Conservation (phyloP, 352 stramenopile genomes). For the Pythium plurisporium region DNA sequence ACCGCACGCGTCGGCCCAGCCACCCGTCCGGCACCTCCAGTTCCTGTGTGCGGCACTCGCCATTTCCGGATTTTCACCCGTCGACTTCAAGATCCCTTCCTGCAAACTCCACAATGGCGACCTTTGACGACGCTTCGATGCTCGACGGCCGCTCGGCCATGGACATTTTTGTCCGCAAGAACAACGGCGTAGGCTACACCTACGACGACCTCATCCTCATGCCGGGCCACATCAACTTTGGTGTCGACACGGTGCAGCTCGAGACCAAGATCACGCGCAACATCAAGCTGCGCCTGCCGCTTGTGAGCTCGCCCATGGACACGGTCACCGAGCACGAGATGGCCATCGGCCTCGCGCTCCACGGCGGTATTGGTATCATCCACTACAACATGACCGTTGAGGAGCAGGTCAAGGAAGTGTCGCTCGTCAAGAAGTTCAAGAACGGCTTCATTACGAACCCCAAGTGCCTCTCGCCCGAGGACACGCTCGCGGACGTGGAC, state of each 20-base stretch:
- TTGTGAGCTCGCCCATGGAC: conserved; percentile 99
- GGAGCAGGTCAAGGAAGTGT: conserved; percentile 94
- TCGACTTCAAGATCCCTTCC: neutral
- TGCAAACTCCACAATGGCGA: conserved; percentile 25
- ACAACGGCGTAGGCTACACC: conserved; percentile 69
- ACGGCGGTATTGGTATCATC: conserved; percentile 99
- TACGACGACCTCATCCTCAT: conserved; percentile 79
- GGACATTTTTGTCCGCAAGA: conserved; percentile 86
- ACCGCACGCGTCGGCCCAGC: conserved; percentile 12
- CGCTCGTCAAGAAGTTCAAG: conserved; percentile 99
- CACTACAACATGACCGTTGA: conserved; percentile 99
- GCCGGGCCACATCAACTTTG: conserved; percentile 93
- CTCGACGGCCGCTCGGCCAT: conserved; percentile 71
- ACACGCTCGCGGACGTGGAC: conserved; percentile 96
- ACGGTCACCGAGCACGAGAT: conserved; percentile 99
- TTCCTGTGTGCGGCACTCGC: neutral
- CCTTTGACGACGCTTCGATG: conserved; percentile 40
- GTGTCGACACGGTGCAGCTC: conserved; percentile 92
- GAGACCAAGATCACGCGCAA: conserved; percentile 92
- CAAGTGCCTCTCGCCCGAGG: conserved; percentile 93
- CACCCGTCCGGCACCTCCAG: neutral
- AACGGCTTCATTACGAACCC: conserved; percentile 99
- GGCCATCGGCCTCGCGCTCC: conserved; percentile 99
- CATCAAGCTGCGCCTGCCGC: conserved; percentile 94
- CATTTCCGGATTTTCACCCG: conserved; percentile 26